Percentiles rank a stretch among this genome's conserved stretches.
Conservation (phyloP, 2,329 filamentous ascomycete species). For the Arthrobotrys entomopaga region DNA sequence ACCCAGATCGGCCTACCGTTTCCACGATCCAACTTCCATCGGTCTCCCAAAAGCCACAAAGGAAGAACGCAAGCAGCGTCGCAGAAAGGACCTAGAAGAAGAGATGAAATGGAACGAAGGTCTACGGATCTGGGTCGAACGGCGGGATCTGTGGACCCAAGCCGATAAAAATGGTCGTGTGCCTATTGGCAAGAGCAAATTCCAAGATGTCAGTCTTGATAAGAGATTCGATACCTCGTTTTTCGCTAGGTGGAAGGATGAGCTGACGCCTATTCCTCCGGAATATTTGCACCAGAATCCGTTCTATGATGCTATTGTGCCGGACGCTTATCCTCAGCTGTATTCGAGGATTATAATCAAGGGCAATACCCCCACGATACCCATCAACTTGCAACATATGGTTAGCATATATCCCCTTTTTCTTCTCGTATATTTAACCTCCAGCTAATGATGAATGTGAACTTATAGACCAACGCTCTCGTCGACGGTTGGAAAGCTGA, state of each 20-base stretch:
- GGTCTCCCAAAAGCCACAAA: constrained; percentile 28
- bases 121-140: constrained; percentile 56
- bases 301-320: constrained; percentile 55
- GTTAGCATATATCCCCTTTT: constrained; percentile 18
- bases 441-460: not conserved
- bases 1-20: constrained; percentile 48
- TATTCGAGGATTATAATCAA: constrained; percentile 57
- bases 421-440: not conserved
- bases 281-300: constrained; percentile 55
- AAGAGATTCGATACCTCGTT: constrained; percentile 23
- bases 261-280: constrained; percentile 38
- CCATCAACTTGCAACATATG: constrained; percentile 58
- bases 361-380: constrained; percentile 56
- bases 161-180: constrained; percentile 58
- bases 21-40: constrained; percentile 47
- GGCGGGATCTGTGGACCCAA: constrained; percentile 58
- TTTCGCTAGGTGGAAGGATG: constrained; percentile 37
- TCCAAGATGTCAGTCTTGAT: constrained; percentile 57
- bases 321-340: constrained; percentile 57
- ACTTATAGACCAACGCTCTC: constrained; percentile 55
- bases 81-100: constrained; percentile 52
- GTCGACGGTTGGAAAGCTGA: constrained; percentile 59
- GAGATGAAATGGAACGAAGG: constrained; percentile 58
- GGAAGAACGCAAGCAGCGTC: constrained; percentile 43
- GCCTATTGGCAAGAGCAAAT: constrained; percentile 57